phyloP scores from a whole-genome alignment of 2,329 filamentous ascomycete species.

The Fusarium scirpi region DNA sequence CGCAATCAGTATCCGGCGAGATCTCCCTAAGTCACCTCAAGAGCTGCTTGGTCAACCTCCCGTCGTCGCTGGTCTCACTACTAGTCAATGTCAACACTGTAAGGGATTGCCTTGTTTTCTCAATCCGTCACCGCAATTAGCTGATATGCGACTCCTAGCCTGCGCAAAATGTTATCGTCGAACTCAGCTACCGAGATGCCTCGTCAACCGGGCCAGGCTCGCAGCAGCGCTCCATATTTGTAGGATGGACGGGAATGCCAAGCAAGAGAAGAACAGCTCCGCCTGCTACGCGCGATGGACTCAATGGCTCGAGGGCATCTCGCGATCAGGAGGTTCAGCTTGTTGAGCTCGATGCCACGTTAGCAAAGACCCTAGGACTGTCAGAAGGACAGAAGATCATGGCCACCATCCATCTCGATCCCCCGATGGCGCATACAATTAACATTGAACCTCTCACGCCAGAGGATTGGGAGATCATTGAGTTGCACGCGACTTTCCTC shows the following conservation, averaged over 20 bases:
- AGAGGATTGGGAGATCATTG: slow-evolving; percentile 99
- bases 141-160: slow-evolving; percentile 64
- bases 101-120: slow-evolving; percentile 52
- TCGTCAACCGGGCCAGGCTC: slow-evolving; percentile 61
- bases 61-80: slow-evolving; percentile 83
- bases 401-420: slow-evolving; percentile 83
- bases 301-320: slow-evolving; percentile 68
- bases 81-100: slow-evolving; percentile 92
- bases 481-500: slow-evolving; percentile 94
- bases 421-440: slow-evolving; percentile 90
- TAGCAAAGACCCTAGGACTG: slow-evolving; percentile 81
- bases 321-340: slow-evolving; percentile 81
- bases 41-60: slow-evolving; percentile 95
- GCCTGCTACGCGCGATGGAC: slow-evolving; percentile 79
- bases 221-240: slow-evolving; percentile 78
- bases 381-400: slow-evolving; percentile 84
- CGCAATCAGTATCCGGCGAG: slow-evolving; percentile 79
- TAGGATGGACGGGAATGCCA: slow-evolving; percentile 98
- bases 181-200: slow-evolving; percentile 77
- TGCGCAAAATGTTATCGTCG: slow-evolving; percentile 95
- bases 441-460: slow-evolving; percentile 96
- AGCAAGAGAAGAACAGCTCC: slow-evolving; percentile 85
- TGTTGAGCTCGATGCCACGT: slow-evolving; percentile 88
- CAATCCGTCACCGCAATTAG: background rate
- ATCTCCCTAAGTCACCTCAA: slow-evolving; percentile 88